Percentiles rank a stretch among this genome's conserved stretches.
These are phyloP conservation scores for Fraxinus sp. DNA, from an alignment of 305 asterid genomes.

Conservation along the genomic window DNA sequence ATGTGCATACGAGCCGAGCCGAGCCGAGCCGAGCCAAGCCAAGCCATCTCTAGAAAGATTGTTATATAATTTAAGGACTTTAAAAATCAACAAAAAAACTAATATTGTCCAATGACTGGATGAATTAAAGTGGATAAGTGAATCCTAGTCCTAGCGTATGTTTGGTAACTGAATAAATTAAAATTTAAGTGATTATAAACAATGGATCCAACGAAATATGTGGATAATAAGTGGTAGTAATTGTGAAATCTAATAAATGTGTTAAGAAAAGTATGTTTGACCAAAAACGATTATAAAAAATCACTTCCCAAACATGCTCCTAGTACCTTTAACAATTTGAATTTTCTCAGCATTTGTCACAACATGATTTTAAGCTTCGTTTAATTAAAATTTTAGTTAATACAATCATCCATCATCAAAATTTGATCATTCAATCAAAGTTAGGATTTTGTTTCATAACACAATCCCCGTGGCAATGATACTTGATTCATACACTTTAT, in stretches of 20 bases:
- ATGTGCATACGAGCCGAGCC: too few species aligned
- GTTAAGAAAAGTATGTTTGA: too few species aligned
- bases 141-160: not conserved
- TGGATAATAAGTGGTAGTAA: not conserved
- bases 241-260: not conserved
- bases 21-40: too few species aligned
- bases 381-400: not conserved
- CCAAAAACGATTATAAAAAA: not conserved
- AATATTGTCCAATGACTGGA: not conserved
- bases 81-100: not conserved
- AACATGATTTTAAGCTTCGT: not conserved
- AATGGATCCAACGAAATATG: not conserved
- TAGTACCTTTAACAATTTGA: not conserved
- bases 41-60: not conserved
- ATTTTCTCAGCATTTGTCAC: not conserved
- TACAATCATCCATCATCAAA: not conserved
- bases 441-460: not conserved
- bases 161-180: not conserved
- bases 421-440: not conserved
- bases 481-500: not conserved
- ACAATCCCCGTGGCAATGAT: not conserved
- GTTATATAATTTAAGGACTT: not conserved
- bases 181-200: not conserved
- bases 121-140: not conserved
- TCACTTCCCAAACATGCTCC: not conserved